Base-by-base conservation (phyloP, 1,284 basidiomycete species). In the Pseudozyma thailandica region DNA sequence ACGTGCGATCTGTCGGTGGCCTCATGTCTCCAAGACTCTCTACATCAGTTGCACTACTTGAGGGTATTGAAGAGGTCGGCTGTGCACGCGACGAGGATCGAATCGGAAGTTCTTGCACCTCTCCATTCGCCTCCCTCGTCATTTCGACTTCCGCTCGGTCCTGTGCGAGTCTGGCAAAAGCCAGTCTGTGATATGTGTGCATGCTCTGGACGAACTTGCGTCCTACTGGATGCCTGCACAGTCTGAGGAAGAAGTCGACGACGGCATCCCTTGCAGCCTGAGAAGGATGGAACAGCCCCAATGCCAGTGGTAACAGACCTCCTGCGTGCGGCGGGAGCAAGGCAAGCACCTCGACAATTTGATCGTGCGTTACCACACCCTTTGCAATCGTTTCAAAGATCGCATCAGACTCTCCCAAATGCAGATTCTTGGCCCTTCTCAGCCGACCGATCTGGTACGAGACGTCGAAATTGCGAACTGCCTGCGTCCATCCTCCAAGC, bases 151-250 rank as follows among this genome's bases (percentile, higher is more conserved):
- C 63, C 15, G 60, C 52, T n/a, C 70, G 43, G 10, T 83, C 82
- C 46, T 75, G 53, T 9, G 71, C 50, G 21, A 82, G 70, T 9
- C 84, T 70, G 1, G 80, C 71, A 50, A 84, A 83, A 6, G 92
- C 91, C 60, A 92, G 90, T 1, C 93, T 89, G 79, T 96, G 92
- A 82, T 94, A 97, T 77, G 92, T 90, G 82, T 96, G 97, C 52
- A 98, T 87, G 9, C 88, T 85, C 78, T 91, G 89, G 25, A 98
- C 85, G 78, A 91, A 94, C 60, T 92, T 87, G 25, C 90, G 86
- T 0, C 95, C 94, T 64, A 94, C 88, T 7, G 61, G 33, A 33
- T 78, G 50, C 23, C 46, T 27, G 20, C 45, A 38, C 3, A 69
- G 63, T 9, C 56, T 37, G 9, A 50, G 44, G 25, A 64, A 65